Base-by-base conservation (phyloP, 2,329 filamentous ascomycete species). In the Apiospora rasikravindrae region DNA sequence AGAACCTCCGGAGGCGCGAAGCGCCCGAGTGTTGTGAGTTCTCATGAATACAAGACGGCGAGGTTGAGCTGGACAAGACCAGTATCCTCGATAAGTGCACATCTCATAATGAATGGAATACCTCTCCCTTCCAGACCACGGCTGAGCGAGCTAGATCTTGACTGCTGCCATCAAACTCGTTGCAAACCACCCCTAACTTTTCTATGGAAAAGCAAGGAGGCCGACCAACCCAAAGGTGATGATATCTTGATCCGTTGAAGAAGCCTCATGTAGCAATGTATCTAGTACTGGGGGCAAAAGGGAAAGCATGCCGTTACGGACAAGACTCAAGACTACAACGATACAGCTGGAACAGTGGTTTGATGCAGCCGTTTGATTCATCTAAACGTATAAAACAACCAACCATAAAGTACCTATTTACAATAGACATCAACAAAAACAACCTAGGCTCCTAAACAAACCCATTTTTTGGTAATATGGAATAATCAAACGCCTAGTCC, bases 401-500 rank as follows among this genome's bases (percentile, higher is more conserved):
- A 61, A 61, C 53, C 53, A 61, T 22, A 37, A 37, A 61, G 29
- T 61, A 37, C 53, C 53, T 61, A 61, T 61, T 29, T 61, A 61
- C 53, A 61, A 61, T 61, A 61, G 26, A 29, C 26, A 6, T 8
- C 26, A 33, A 22, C 14, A 37, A 61, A 61, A 33, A 19, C 53
- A 61, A 61, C 53, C 53, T 22, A 61, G 53, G 53, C 57, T 64
- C 33, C 57, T 40, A 40, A 40, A 13, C 57, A 37, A 40, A 64
- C 57, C 29, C 57, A 14, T 64, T 64, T 61, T n/a, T 64, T 64
- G 57, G 44, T 68, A 26, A 68, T 26, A 13, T 24, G 40, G 33
- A 29, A 68, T 37, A 47, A 47, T 47, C 13, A 68, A 68, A 44
- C 66, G n/a, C 74, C 74, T 76, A 78, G 61, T 78, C 71, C 77